phyloP scores from a whole-genome alignment of 208 protist species.

The Trypanosoma rangeli region DNA sequence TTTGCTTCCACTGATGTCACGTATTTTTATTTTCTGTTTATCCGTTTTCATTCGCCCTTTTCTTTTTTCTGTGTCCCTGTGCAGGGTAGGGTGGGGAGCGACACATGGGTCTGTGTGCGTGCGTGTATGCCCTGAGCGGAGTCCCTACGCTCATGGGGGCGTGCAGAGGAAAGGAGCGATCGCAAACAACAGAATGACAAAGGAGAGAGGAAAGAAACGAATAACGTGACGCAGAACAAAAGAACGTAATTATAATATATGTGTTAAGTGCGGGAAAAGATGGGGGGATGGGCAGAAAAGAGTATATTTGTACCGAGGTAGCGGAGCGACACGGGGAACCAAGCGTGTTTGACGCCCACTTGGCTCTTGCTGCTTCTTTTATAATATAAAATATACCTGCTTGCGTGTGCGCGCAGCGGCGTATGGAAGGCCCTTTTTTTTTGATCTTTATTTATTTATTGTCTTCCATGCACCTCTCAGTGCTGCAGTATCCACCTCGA shows the following conservation, averaged over 20 bases:
- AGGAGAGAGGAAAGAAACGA: no score
- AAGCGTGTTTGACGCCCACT: not conserved
- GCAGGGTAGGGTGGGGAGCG: not conserved
- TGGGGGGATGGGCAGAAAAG: no score
- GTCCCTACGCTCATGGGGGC: no score
- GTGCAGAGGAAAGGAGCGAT: no score
- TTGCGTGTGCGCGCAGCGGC: not conserved
- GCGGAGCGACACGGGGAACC: not conserved
- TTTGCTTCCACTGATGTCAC: not conserved
- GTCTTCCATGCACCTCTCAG: not conserved
- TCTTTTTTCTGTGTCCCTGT: not conserved
- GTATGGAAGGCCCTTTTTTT: not conserved
- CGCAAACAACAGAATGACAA: no score
- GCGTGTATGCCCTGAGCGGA: no score
- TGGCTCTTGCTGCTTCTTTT: not conserved
- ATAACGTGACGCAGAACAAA: no score
- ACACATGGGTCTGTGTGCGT: not conserved
- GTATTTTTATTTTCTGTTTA: constrained; percentile 5
- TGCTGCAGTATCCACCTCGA: not conserved
- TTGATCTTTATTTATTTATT: not conserved
- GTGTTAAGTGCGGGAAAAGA: no score
- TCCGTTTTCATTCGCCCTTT: not conserved
- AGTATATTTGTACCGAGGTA: not conserved
- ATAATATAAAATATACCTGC: constrained; percentile 5
- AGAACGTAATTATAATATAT: no score